Evolutionary conservation across 352 stramenopile genomes (phyloP).

Genomic region (Globisporangium sylvaticum): DNA sequence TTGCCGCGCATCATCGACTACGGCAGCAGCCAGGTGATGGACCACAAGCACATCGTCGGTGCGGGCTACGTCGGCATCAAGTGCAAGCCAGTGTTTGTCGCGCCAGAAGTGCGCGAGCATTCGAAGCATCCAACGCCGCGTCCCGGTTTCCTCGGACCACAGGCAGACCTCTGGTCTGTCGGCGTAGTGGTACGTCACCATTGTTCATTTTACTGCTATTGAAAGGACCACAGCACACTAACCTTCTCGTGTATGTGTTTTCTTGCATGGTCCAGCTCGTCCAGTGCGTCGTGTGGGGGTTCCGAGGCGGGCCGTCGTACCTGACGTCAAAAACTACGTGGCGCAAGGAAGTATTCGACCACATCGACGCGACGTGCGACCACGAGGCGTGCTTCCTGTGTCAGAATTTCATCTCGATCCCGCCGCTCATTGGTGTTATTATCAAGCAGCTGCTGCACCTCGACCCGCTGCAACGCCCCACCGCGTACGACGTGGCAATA

Average conservation of each 20-base stretch:
- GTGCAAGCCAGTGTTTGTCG: constrained; percentile 75
- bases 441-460: constrained; percentile 77
- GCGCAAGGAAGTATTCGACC: constrained; percentile 66
- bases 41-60: constrained; percentile 55
- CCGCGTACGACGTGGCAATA: constrained; percentile 68
- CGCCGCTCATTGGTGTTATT: constrained; percentile 63
- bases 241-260: neutral
- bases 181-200: constrained; percentile 80
- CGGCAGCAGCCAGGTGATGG: constrained; percentile 74
- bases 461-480: constrained; percentile 59
- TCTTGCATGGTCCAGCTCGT: constrained; percentile 30
- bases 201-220: constrained; percentile 1
- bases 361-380: constrained; percentile 67
- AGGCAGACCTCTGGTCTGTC: constrained; percentile 74
- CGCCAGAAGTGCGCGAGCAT: constrained; percentile 65
- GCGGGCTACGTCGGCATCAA: constrained; percentile 74
- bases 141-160: constrained; percentile 67
- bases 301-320: constrained; percentile 64
- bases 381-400: constrained; percentile 60
- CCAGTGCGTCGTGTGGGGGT: constrained; percentile 79
- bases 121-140: constrained; percentile 49
- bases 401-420: constrained; percentile 78
- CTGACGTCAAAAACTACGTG: constrained; percentile 55
- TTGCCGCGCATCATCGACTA: constrained; percentile 75
- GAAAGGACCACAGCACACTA: no score